phyloP scores from a whole-genome alignment of 805 yeast species.

The Saccharomycopsis oosterbeekiorum region DNA sequence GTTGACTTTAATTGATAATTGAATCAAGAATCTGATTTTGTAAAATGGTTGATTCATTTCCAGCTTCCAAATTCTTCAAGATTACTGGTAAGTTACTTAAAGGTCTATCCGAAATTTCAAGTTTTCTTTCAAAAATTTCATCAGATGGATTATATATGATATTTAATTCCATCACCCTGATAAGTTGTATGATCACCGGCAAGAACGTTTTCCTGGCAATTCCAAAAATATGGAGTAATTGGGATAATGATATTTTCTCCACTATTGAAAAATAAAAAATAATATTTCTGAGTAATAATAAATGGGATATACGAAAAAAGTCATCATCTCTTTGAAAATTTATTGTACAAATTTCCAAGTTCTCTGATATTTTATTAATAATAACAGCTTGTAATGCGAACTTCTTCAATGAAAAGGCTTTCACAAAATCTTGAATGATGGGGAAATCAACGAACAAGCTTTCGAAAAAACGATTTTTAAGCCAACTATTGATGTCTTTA shows the following conservation, averaged over 20 bases:
- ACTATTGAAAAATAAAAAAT: slow-evolving; percentile 27
- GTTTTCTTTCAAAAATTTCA: slow-evolving; percentile 2
- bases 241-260: slow-evolving; percentile 20
- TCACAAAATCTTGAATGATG: slow-evolving; percentile 19
- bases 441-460: slow-evolving; percentile 18
- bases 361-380: slow-evolving; percentile 18
- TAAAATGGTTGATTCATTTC: background rate
- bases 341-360: slow-evolving; percentile 14
- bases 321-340: slow-evolving; percentile 15
- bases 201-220: slow-evolving; percentile 15
- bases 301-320: background rate
- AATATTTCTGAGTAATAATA: slow-evolving; percentile 23
- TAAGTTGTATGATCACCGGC: slow-evolving; percentile 20
- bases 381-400: slow-evolving; percentile 16
- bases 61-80: slow-evolving; percentile 8
- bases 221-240: slow-evolving; percentile 22
- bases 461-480: slow-evolving; percentile 1
- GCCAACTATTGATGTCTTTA: background rate
- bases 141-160: slow-evolving; percentile 21
- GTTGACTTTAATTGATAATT: background rate
- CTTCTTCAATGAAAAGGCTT: slow-evolving; percentile 23
- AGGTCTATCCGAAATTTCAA: slow-evolving; percentile 14
- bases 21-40: slow-evolving; percentile 1
- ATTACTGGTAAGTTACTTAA: slow-evolving; percentile 7
- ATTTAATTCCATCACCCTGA: slow-evolving; percentile 22